Base-by-base conservation (phyloP, 495 filamentous ascomycete genomes). In the Penicillium alfredii region DNA sequence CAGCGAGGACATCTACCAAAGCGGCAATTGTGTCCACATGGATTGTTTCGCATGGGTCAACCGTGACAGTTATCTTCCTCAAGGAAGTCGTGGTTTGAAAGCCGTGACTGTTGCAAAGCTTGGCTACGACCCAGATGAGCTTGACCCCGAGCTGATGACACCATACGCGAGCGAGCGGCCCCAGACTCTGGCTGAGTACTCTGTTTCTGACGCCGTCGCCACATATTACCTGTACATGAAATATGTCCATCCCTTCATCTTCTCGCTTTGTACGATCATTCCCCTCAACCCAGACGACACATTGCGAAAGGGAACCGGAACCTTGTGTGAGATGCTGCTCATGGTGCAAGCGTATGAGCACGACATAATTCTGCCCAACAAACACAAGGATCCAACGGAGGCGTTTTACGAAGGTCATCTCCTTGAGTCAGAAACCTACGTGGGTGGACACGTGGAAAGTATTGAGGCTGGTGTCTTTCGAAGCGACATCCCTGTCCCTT, bases 211-310 rank as follows among this genome's bases (percentile, higher is more conserved):
- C 76, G 92, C 92, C 18, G 92, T 99, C 12, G 92, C 92, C 3
- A 99, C 92, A 2, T 99, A 97, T 58, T 99, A 99, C 54, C 73
- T 99, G 27, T 99, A 99, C 68, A 99, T 97, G 92, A 99, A 99
- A 84, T 99, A 99, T 61, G 87, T 99, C 13, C 92, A 99, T 55
- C 92, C 92, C 1, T 99, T 99, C 66, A 90, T 99, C 59, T 99
- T 97, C 71, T 95, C 92, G 0, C 70, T 99, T 0, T 97, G 92
- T 63, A 99, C 88, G 0, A 94, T 99, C 63, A 73, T 99, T 58
- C 92, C 92, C 0, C 70, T 99, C 1, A 88, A 86, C 18, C 84
- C 89, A 10, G 89, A 99, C 53, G 89, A 96, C 56, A 86, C 88
- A 3, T 53, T 97, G 45, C 74, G 92, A 39, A 99, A 99, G 53